phyloP scores from a whole-genome alignment of 2,329 filamentous ascomycete genomes.

The Diplodia seriata region DNA sequence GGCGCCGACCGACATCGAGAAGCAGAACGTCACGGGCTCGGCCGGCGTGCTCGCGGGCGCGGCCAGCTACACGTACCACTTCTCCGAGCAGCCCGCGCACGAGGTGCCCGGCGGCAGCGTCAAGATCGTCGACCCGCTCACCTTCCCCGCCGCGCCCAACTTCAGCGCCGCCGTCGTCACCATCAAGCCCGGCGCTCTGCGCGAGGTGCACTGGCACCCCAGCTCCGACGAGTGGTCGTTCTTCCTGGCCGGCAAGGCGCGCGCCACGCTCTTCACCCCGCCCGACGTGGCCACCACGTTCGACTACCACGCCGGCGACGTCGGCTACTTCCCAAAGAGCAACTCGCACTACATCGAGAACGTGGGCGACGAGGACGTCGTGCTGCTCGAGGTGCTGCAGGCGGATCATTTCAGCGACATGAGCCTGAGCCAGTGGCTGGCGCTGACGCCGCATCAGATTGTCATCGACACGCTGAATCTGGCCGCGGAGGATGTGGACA shows the following conservation, averaged over 20 bases:
- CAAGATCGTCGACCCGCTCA: constrained; percentile 36
- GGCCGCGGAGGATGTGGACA: constrained; percentile 48
- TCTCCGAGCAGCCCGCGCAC: constrained; percentile 51
- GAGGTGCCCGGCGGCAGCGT: constrained; percentile 35
- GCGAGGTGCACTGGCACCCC: constrained; percentile 37
- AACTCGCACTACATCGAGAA: constrained; percentile 36
- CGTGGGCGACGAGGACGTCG: constrained; percentile 34
- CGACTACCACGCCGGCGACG: constrained; percentile 35
- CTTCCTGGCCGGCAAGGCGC: constrained; percentile 33
- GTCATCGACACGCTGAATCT: constrained; percentile 63
- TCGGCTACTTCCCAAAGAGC: constrained; percentile 35
- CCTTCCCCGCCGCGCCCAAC: constrained; percentile 34
- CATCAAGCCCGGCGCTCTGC: constrained; percentile 35
- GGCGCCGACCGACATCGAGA: constrained; percentile 54
- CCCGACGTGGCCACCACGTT: constrained; percentile 34
- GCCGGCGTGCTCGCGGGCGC: constrained; percentile 52
- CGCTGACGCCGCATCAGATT: constrained; percentile 63
- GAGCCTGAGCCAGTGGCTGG: constrained; percentile 40
- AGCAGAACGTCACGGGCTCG: constrained; percentile 57
- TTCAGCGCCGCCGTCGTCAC: constrained; percentile 35
- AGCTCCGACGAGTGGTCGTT: constrained; percentile 35
- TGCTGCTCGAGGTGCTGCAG: constrained; percentile 35
- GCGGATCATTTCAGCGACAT: constrained; percentile 34
- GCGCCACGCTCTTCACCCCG: constrained; percentile 35
- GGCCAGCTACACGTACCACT: constrained; percentile 59